phyloP scores from a whole-genome alignment of 768 basidiomycete genomes.

The Pleurotus platypus region DNA sequence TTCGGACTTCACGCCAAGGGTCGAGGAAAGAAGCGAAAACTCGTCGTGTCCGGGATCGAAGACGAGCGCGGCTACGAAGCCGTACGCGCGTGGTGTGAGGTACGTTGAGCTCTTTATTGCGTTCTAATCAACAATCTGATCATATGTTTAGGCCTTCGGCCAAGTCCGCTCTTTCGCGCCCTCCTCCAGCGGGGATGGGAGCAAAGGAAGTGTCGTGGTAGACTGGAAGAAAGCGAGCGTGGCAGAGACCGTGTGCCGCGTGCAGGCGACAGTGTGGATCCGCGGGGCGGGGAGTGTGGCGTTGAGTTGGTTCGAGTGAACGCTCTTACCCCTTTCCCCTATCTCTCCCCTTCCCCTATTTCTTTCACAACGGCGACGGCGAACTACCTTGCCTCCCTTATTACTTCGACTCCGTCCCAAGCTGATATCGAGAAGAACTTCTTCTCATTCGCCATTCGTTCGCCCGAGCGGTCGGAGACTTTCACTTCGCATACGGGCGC shows the following conservation, averaged over 20 bases:
- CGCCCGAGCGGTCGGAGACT: too few species aligned
- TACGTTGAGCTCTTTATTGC: conserved; percentile 7
- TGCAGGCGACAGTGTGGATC: conserved; percentile 34
- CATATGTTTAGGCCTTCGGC: conserved; percentile 23
- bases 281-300: conserved; percentile 36
- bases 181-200: conserved; percentile 18
- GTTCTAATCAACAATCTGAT: not conserved
- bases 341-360: not conserved
- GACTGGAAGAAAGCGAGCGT: conserved; percentile 35
- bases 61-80: conserved; percentile 24
- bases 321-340: not conserved
- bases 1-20: not conserved
- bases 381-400: too few species aligned
- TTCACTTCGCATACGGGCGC: too few species aligned
- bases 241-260: conserved; percentile 35
- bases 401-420: too few species aligned
- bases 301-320: conserved; percentile 26
- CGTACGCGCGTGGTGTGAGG: conserved; percentile 32
- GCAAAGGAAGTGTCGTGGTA: conserved; percentile 18
- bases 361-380: too few species aligned
- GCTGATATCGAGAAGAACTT: too few species aligned
- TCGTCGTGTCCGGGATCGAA: conserved; percentile 29
- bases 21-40: conserved; percentile 20
- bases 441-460: too few species aligned
- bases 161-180: conserved; percentile 27